Conservation (phyloP, 805 yeast genomes). For the Dipodascus albidus region DNA sequence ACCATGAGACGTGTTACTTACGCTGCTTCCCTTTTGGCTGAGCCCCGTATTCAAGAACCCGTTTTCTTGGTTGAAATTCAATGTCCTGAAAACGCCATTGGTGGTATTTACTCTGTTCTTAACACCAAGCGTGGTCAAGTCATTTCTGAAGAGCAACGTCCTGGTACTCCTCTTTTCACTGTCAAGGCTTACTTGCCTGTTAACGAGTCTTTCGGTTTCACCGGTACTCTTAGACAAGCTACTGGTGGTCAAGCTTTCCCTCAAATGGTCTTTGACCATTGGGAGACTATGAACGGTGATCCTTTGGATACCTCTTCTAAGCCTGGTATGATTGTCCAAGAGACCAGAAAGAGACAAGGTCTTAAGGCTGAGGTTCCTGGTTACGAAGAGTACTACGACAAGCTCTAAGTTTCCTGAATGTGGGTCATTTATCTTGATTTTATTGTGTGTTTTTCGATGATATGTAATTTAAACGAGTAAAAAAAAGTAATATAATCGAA, state of each 20-base stretch:
- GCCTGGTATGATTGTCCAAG: constrained; percentile 54
- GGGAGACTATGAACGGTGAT: constrained; percentile 87
- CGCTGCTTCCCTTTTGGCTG: constrained; percentile 94
- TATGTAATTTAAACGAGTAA: background rate
- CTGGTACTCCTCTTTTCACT: constrained; percentile 99
- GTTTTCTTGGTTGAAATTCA: constrained; percentile 98
- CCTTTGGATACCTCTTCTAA: constrained; percentile 76
- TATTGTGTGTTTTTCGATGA: background rate
- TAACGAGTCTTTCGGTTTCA: constrained; percentile 99
- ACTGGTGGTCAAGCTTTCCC: constrained; percentile 99
- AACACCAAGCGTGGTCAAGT: constrained; percentile 99
- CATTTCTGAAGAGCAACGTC: constrained; percentile 98
- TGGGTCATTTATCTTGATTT: background rate
- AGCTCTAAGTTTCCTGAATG: constrained; percentile 26
- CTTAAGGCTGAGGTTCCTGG: constrained; percentile 96
- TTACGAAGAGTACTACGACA: constrained; percentile 92
- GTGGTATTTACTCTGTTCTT: constrained; percentile 99
- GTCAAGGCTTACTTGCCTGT: constrained; percentile 99
- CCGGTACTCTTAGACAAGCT: constrained; percentile 98
- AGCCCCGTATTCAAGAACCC: constrained; percentile 99
- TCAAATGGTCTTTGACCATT: constrained; percentile 99
- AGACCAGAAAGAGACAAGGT: constrained; percentile 91
- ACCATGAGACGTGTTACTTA: constrained; percentile 99
- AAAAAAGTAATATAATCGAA: background rate
- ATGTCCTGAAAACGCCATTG: constrained; percentile 98